phyloP scores from a whole-genome alignment of 257 asterid species.

The Hygrophila difformis region DNA sequence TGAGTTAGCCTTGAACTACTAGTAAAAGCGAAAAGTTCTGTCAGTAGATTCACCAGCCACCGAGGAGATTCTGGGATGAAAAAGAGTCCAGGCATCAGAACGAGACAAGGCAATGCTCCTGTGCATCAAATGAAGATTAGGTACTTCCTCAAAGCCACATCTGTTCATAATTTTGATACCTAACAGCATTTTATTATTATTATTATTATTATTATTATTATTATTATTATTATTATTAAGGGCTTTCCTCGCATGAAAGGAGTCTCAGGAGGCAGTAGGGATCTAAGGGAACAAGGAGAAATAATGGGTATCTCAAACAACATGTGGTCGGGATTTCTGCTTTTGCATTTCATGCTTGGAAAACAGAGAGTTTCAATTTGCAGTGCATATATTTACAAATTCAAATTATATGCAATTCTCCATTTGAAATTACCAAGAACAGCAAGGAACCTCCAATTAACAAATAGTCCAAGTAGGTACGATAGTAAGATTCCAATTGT shows the following conservation, averaged over 20 bases:
- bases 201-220: too few species aligned
- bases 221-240: neutral
- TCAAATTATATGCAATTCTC: neutral
- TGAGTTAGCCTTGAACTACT: neutral
- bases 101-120: slow-evolving; percentile 46
- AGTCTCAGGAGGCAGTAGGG: neutral
- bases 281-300: neutral
- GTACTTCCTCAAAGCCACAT: neutral
- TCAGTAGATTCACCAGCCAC: slow-evolving; percentile 80
- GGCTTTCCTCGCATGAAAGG: neutral
- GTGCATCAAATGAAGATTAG: slow-evolving; percentile 12
- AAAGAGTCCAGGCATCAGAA: slow-evolving; percentile 52
- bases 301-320: neutral
- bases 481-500: slow-evolving; percentile 89
- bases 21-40: neutral
- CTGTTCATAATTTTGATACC: too few species aligned
- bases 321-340: neutral
- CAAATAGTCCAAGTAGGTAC: slow-evolving; percentile 74
- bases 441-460: slow-evolving; percentile 82
- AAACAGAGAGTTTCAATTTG: too few species aligned
- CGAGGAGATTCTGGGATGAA: slow-evolving; percentile 83
- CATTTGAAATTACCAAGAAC: slow-evolving; percentile 85
- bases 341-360: neutral
- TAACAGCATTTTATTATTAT: too few species aligned
- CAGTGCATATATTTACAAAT: too few species aligned